Evolutionary conservation across 2,329 filamentous ascomycete genomes (phyloP), one percentile per base, ranked within the genome.

Genomic region (Hirsutella thompsonii): DNA sequence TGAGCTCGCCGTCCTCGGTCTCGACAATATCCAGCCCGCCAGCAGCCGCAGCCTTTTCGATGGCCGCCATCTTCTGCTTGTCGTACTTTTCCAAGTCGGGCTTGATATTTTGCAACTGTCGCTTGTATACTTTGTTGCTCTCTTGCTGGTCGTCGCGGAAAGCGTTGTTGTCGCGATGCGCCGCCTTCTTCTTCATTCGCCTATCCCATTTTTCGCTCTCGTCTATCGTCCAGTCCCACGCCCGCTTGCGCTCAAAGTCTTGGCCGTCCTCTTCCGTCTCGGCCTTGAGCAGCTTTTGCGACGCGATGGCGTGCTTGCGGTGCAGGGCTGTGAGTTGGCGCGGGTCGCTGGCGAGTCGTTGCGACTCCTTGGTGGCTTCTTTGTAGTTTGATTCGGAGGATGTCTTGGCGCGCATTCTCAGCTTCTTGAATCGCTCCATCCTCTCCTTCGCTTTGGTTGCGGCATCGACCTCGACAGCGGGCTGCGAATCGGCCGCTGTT

Each of bases 211-310:
- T 78, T 65, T 95, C 92, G 51, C 79, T 84, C 64, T 98, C 92
- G 48, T 98, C 92, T 6, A 90, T 69, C 1, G 92, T 98, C 85
- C 92, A 98, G 66, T 96, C 92, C 92, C 92, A 98, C 2, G 92
- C 92, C 33, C 92, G 81, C 65, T 96, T 95, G 50, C 92, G 84
- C 70, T 98, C 92, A 56, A 96, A 98, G 60, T 96, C 92, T 42
- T 85, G 87, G 28, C 88, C 88, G 0, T 73, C 69, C 16, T 85
- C 86, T 59, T 89, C 85, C 2, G 88, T 81, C 53, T 95, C 88
- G 4, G 88, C 86, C 67, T 94, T 94, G 35, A 95, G 73, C 0
- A 98, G 76, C 56, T 96, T 98, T 60, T 95, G 87, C 5, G 83
- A 80, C 18, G 92, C 90, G 49, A 92, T 80, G 42, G 86, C 89